Base-by-base conservation (phyloP, 306 rosid genomes). In the Inga laurina region DNA sequence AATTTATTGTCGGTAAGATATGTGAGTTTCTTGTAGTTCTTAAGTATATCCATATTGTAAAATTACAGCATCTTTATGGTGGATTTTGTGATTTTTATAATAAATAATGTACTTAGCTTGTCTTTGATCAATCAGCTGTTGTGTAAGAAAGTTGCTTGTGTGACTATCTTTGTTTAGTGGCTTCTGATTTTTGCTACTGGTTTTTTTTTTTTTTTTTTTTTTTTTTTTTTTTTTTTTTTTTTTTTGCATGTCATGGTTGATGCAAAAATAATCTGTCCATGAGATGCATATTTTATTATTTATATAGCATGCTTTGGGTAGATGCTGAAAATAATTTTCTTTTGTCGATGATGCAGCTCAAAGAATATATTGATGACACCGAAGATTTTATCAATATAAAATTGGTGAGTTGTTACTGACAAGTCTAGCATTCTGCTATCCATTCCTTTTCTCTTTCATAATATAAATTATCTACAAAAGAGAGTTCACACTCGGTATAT, bases 341-440 rank as follows among this genome's bases (percentile, higher is more conserved):
- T 76, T 89, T 78, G 48, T 71, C 75, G 57, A 19, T 89, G 84
- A 83, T 87, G 87, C 90, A 97, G 99, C 89, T 97, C 87, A 96
- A 96, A 88, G 99, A 94, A 81, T 96, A 96, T 85, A 96, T 96
- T 51, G 99, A 96, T 18, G 99, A 97, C 88, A 97, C 99, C 0
- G 99, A 97, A 86, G 98, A 92, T 91, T 97, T 97, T 90, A 94
- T 97, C 90, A 97, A 94, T 90, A 91, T 97, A 84, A 97, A 97
- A 84, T 84, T 97, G 98, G 99, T 97, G 75, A 79, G 87, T 84
- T 89, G 84, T 66, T 83, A 78, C 83, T 76, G 41, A 64, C 39
- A 39, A 81, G 80, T 61, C 75, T 79, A 57, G 66, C 74, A 69
- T 73, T 72, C 49, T 67, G 73, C 83, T 77, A 22, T 54, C 11